Evolutionary conservation across 2,329 filamentous ascomycete species (phyloP).

Genomic region (Colletotrichum neosansevieriae): DNA sequence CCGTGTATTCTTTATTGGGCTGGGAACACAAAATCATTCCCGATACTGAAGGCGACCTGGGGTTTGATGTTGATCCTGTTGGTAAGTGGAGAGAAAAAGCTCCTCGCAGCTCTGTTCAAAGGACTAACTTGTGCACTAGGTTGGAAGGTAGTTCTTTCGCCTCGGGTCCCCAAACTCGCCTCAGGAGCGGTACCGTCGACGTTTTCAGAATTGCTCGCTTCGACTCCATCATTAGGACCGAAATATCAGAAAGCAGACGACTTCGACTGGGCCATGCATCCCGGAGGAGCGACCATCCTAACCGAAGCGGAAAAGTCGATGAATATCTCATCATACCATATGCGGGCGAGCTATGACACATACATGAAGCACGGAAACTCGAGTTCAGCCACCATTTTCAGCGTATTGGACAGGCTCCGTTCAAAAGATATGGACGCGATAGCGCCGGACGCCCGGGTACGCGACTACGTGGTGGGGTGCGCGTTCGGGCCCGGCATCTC

Average conservation of each 20-base stretch:
- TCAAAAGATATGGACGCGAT: conserved; percentile 70
- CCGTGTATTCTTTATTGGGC: conserved; percentile 71
- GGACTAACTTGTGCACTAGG: conserved; percentile 51
- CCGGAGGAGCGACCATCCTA: conserved; percentile 75
- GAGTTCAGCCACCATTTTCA: conserved; percentile 76
- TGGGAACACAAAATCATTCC: conserved; percentile 75
- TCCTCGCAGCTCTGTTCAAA: not conserved
- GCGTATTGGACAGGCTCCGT: conserved; percentile 72
- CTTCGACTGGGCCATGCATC: conserved; percentile 81
- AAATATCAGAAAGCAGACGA: conserved; percentile 62
- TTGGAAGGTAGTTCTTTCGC: conserved; percentile 76
- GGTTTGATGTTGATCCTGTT: conserved; percentile 73
- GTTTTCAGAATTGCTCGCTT: conserved; percentile 66
- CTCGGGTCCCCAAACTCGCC: conserved; percentile 70
- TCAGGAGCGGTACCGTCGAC: conserved; percentile 63
- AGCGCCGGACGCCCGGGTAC: conserved; percentile 60
- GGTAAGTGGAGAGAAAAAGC: conserved; percentile 54
- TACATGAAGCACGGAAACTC: conserved; percentile 78
- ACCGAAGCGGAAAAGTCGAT: conserved; percentile 71
- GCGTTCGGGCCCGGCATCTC: conserved; percentile 78
- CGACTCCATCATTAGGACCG: conserved; percentile 58
- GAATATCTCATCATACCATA: conserved; percentile 70
- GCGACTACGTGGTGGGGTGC: conserved; percentile 73
- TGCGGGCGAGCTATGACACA: conserved; percentile 76
- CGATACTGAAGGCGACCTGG: conserved; percentile 71